phyloP scores from a whole-genome alignment of 768 basidiomycete species.

The Boletus pseudo-olivaceus region DNA sequence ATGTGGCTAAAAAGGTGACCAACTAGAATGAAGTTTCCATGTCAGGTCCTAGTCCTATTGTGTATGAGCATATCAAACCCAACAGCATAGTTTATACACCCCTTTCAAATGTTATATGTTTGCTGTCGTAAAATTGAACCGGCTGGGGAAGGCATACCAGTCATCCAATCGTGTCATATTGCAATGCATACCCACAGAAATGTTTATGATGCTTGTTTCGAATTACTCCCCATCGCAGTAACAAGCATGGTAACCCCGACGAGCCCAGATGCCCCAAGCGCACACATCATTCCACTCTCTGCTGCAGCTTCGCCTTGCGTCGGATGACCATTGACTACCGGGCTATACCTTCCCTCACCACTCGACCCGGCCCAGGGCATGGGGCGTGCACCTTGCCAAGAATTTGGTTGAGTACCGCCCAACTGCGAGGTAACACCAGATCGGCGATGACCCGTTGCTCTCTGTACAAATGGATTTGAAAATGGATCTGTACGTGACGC shows the following conservation, averaged over 20 bases:
- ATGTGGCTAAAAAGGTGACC: constrained; percentile 16
- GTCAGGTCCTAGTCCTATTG: background rate
- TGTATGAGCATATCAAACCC: background rate
- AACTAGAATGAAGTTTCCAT: background rate
- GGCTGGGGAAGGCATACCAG: background rate
- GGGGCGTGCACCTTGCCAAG: background rate
- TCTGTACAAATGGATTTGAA: constrained; percentile 24
- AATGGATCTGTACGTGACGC: constrained; percentile 20
- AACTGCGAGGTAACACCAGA: background rate
- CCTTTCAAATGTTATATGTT: background rate
- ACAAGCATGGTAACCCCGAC: constrained; percentile 27
- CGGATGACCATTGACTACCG: constrained; percentile 6
- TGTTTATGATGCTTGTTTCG: constrained; percentile 16
- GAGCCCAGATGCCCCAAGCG: constrained; percentile 28
- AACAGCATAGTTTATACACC: background rate
- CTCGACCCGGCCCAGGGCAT: constrained; percentile 3
- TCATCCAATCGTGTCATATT: background rate
- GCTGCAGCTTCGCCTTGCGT: constrained; percentile 23
- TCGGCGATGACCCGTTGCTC: constrained; percentile 22
- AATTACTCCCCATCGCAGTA: constrained; percentile 12
- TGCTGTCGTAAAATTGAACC: background rate
- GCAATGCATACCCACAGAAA: background rate
- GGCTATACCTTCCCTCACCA: background rate
- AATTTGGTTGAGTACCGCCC: background rate
- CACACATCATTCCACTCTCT: constrained; percentile 26